Conservation (phyloP, 106 monocot genomes). For the Dendrobium nobile region DNA sequence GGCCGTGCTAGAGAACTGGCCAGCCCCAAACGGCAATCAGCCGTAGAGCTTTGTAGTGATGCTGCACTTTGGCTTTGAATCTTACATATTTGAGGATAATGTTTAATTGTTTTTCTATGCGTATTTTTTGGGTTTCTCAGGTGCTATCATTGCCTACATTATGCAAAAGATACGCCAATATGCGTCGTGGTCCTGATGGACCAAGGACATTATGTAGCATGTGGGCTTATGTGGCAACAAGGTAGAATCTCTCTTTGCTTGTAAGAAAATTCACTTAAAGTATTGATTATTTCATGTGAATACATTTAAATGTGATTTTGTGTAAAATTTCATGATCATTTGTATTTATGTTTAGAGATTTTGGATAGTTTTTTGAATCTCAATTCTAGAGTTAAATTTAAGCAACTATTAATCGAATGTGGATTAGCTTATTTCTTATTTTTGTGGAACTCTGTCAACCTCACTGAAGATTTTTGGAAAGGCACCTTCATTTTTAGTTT, state of each 20-base stretch:
- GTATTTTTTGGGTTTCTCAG: conserved; percentile 11
- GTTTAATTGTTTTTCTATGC: neutral
- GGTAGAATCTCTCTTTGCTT: conserved; percentile 21
- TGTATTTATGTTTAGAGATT: neutral
- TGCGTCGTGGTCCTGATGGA: conserved; percentile 57
- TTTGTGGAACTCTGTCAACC: too few species aligned
- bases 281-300: neutral
- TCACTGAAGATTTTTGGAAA: too few species aligned
- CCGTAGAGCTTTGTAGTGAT: conserved; percentile 29
- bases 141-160: conserved; percentile 48
- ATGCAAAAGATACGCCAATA: conserved; percentile 42
- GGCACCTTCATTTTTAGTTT: too few species aligned
- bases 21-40: conserved; percentile 51
- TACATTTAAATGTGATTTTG: conserved; percentile 1
- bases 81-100: neutral
- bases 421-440: too few species aligned
- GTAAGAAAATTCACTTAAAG: neutral
- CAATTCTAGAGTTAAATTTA: too few species aligned
- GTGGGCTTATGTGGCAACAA: conserved; percentile 60
- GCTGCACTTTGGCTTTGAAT: conserved; percentile 7
- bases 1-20: conserved; percentile 35
- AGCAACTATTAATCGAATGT: too few species aligned
- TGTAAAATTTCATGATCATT: neutral
- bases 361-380: too few species aligned
- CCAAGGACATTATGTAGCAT: conserved; percentile 57